phyloP scores from a whole-genome alignment of 805 yeast genomes.

The Ogataea trehalophila region DNA sequence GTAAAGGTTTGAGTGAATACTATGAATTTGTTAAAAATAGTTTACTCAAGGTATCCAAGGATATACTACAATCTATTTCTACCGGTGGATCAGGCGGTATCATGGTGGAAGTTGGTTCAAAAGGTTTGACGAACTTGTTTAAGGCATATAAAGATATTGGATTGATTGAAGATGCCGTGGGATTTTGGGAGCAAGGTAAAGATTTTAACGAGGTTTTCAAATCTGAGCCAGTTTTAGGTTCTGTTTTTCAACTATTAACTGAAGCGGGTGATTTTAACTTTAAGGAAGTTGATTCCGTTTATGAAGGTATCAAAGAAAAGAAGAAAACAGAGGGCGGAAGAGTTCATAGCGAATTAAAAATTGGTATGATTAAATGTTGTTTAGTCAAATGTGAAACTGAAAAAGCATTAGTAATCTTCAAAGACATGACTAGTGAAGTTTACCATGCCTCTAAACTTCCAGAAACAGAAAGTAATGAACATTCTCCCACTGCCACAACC shows the following conservation, averaged over 20 bases:
- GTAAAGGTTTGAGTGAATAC: not conserved
- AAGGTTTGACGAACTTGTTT: conserved; percentile 52
- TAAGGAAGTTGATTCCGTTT: conserved; percentile 54
- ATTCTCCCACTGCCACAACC: not conserved
- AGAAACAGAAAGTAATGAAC: conserved; percentile 5
- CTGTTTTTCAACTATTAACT: conserved; percentile 61
- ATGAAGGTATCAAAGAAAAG: conserved; percentile 32
- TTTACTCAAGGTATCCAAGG: no score
- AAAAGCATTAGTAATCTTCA: conserved; percentile 59
- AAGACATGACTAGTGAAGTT: conserved; percentile 48
- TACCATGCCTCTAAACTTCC: conserved; percentile 19
- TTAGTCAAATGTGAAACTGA: conserved; percentile 57
- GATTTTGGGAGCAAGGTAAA: conserved; percentile 62
- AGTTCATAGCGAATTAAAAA: conserved; percentile 43
- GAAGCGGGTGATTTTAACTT: conserved; percentile 53
- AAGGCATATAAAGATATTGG: conserved; percentile 56
- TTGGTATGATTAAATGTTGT: conserved; percentile 71
- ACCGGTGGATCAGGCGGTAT: no score
- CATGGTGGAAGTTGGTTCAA: conserved; percentile 35
- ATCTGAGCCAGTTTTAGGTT: conserved; percentile 62
- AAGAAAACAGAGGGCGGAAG: conserved; percentile 14
- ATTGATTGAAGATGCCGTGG: conserved; percentile 55
- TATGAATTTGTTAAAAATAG: no score
- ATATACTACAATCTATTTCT: no score
- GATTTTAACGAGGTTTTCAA: conserved; percentile 42